Conservation (phyloP, 176 grass and related monocot species). For the Aechmea fasciata region DNA sequence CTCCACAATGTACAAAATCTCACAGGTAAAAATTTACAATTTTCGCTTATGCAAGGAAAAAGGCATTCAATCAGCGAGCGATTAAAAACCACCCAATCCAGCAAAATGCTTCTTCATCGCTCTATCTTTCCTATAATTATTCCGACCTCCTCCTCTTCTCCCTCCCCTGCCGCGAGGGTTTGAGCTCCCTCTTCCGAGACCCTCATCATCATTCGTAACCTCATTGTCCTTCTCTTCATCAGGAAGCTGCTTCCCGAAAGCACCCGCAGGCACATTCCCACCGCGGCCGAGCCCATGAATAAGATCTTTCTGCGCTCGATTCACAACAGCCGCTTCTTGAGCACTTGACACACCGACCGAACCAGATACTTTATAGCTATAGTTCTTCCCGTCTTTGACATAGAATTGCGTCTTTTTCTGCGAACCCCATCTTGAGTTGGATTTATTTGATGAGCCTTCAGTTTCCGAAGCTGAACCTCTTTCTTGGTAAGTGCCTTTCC, state of each 20-base stretch:
- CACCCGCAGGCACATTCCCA: slow-evolving; percentile 71
- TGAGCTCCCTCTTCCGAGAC: slow-evolving; percentile 36
- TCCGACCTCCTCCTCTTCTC: slow-evolving; percentile 14
- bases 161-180: slow-evolving; percentile 33
- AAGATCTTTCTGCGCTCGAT: slow-evolving; percentile 44
- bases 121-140: slow-evolving; percentile 25
- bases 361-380: slow-evolving; percentile 91
- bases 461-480: neutral
- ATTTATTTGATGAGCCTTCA: slow-evolving; percentile 32
- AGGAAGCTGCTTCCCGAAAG: slow-evolving; percentile 29
- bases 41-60: neutral
- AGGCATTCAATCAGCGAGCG: neutral
- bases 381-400: slow-evolving; percentile 97
- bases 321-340: slow-evolving; percentile 62
- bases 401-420: slow-evolving; percentile 83
- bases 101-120: slow-evolving; percentile 23
- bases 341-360: slow-evolving; percentile 62
- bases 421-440: slow-evolving; percentile 53
- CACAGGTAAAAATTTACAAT: neutral
- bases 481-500: neutral
- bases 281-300: slow-evolving; percentile 92
- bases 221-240: slow-evolving; percentile 31
- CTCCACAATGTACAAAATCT: neutral
- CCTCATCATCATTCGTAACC: slow-evolving; percentile 10
- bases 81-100: slow-evolving; percentile 14